Evolutionary conservation across 768 basidiomycete genomes (phyloP), one percentile per base, ranked within the genome.

Genomic region (Boletus bicolor): DNA sequence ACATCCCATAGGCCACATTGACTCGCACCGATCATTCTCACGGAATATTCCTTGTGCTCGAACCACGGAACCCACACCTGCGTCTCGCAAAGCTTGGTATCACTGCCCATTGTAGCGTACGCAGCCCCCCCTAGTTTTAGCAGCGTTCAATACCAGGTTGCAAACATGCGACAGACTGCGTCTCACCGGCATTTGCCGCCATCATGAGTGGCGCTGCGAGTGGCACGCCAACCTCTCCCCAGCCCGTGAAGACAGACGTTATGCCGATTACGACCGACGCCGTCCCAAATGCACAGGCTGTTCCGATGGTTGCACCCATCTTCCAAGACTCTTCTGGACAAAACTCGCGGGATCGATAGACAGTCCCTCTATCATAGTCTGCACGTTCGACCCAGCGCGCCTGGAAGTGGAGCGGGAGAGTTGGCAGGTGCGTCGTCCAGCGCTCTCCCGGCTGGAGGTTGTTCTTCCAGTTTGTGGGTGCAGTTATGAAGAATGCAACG

Each of bases 11-110:
- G 34, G 5, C 55, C 57, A 55, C 53, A 54, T 5, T 5, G 52
- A 35, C n/a, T 19, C 2, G 12, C 38, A 15, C 21, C 24, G 4
- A 62, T 28, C 44, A 56, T 42, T 35, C 64, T 59, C 30, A 65
- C 64, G 0, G 64, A 65, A 50, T 55, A 65, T 1, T 48, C 19
- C 34, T 63, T 65, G 19, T 65, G 63, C 12, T 62, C 63, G 4
- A 57, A 54, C 63, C 58, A 64, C 0, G 64, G 64, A 4, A 65
- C 64, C 57, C 64, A 65, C 10, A 65, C 64, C 17, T 57, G 39
- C 7, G 64, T 51, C 44, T 58, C 60, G 11, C 53, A 65, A 14
- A 65, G 47, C 15, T 44, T 57, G 7, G 41, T 26, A 28, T 57
- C 51, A 17, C 14, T 28, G 4, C 60, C 42, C 35, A 51, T 46